Conservation (phyloP, 148 eudicot genomes). For the Nepenthes mirabilis region DNA sequence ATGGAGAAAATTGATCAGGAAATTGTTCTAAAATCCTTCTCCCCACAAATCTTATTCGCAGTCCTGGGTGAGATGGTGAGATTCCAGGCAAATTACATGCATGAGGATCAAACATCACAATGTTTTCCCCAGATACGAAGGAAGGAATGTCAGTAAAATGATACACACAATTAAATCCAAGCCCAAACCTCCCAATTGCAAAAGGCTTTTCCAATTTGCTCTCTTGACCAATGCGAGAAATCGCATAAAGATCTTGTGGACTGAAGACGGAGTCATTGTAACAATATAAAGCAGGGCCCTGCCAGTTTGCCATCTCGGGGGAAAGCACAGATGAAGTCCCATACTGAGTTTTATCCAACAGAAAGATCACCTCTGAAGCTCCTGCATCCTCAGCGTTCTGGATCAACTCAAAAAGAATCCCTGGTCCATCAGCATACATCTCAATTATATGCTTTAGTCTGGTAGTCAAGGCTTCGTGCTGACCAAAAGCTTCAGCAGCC, state of each 20-base stretch:
- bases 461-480: constrained; percentile 98
- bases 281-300: constrained; percentile 96
- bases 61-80: constrained; percentile 96
- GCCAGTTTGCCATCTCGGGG: constrained; percentile 99
- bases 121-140: constrained; percentile 94
- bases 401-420: constrained; percentile 86
- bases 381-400: constrained; percentile 99
- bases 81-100: constrained; percentile 94
- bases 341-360: constrained; percentile 87
- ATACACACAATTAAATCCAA: constrained; percentile 94
- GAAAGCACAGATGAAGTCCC: constrained; percentile 96
- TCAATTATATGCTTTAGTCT: constrained; percentile 95
- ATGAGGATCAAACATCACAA: constrained; percentile 99
- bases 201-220: constrained; percentile 95
- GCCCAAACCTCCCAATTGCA: constrained; percentile 97
- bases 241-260: constrained; percentile 86
- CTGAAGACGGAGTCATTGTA: constrained; percentile 90
- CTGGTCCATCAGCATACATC: constrained; percentile 99
- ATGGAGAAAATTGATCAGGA: constrained; percentile 99
- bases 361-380: constrained; percentile 76
- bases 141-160: constrained; percentile 93
- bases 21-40: constrained; percentile 84
- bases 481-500: constrained; percentile 99
- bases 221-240: constrained; percentile 98
- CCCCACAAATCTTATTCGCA: constrained; percentile 85